A percentile compares a stretch with the other conserved stretches of the same genome.
These are phyloP conservation scores for Beauveria rudraprayagi DNA, from an alignment of 2,329 filamentous ascomycete species.

Conservation along the genomic window DNA sequence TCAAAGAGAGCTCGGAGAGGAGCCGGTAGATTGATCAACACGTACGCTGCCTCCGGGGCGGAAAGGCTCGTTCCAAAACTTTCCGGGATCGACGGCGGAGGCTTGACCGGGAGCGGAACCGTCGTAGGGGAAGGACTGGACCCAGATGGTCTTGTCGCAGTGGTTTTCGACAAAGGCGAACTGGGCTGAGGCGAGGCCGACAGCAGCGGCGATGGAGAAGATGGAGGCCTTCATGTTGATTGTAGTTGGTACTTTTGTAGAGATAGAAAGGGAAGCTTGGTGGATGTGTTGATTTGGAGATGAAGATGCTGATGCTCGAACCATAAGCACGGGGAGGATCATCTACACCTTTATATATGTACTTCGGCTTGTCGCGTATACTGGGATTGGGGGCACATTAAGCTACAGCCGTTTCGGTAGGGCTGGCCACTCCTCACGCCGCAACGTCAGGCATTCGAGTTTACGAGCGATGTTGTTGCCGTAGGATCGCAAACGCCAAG, in stretches of 20 bases:
- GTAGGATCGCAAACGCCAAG: background rate
- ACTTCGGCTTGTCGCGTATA: background rate
- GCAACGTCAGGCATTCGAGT: background rate
- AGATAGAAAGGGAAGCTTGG: background rate
- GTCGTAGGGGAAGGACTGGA: conserved; percentile 30
- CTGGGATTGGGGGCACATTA: background rate
- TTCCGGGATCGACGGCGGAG: conserved; percentile 24
- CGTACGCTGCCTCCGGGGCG: conserved; percentile 28
- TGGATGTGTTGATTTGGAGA: background rate
- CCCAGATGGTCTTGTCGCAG: conserved; percentile 26
- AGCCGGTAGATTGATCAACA: background rate
- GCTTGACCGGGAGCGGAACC: conserved; percentile 23
- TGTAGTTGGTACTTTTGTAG: background rate
- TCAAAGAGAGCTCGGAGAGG: background rate
- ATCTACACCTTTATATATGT: background rate
- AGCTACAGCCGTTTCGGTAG: background rate
- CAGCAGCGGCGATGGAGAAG: conserved; percentile 22
- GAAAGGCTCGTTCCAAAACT: conserved; percentile 29
- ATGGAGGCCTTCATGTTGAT: conserved; percentile 24
- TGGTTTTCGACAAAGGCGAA: conserved; percentile 29
- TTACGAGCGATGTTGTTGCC: background rate
- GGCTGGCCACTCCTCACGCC: background rate
- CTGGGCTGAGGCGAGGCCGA: conserved; percentile 26
- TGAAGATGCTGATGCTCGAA: background rate
- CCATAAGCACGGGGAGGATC: background rate